These are phyloP conservation scores for Mycena galopus DNA, from an alignment of 768 basidiomycete genomes.

Conservation along the genomic window DNA sequence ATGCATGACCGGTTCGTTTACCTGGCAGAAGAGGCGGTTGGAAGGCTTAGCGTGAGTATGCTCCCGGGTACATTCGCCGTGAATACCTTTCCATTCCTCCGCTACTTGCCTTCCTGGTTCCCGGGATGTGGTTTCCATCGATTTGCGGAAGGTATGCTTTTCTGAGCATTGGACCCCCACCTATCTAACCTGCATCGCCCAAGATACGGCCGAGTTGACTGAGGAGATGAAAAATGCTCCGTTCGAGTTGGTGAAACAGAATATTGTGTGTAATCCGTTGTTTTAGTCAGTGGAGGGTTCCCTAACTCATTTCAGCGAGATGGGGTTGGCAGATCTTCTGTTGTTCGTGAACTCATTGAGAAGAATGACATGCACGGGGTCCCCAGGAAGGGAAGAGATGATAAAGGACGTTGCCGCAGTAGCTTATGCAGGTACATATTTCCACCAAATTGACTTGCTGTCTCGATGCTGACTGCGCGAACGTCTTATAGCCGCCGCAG, in stretches of 20 bases:
- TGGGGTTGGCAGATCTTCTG: constrained; percentile 14
- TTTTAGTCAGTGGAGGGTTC: neutral
- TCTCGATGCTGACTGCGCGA: neutral
- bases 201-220: neutral
- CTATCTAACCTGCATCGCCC: neutral
- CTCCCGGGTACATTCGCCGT: constrained; percentile 41
- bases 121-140: neutral
- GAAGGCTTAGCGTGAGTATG: constrained; percentile 25
- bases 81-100: constrained; percentile 48
- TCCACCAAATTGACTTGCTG: neutral
- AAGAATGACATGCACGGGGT: neutral
- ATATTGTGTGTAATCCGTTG: neutral
- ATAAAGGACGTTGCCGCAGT: constrained; percentile 9
- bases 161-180: neutral
- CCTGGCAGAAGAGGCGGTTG: constrained; percentile 37
- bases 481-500: constrained; percentile 22
- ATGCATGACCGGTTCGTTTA: constrained; percentile 40
- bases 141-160: neutral
- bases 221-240: neutral
- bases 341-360: constrained; percentile 3
- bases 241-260: neutral
- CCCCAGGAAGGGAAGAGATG: neutral
- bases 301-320: neutral
- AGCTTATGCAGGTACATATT: constrained; percentile 9
- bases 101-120: constrained; percentile 51